Evolutionary conservation across 2,329 filamentous ascomycete genomes (phyloP).

Genomic region (Microsporum canis): DNA sequence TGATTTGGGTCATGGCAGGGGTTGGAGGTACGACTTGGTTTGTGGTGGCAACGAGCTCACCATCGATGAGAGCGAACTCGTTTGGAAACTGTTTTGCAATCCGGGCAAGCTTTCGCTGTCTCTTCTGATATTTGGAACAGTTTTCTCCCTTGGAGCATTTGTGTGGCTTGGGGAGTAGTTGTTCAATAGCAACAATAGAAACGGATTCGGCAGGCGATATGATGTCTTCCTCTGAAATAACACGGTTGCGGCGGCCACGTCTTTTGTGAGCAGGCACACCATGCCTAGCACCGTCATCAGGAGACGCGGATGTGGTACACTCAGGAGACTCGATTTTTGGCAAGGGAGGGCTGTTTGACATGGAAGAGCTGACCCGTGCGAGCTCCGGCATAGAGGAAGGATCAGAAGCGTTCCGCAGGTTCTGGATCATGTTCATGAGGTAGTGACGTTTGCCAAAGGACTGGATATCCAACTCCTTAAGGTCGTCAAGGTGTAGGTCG

Average conservation of each 20-base stretch:
- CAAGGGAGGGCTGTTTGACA: slow-evolving; percentile 7
- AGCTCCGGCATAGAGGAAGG: slow-evolving; percentile 26
- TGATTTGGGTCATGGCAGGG: slow-evolving; percentile 37
- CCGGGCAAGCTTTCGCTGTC: slow-evolving; percentile 63
- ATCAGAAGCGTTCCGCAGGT: slow-evolving; percentile 24
- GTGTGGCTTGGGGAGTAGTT: slow-evolving; percentile 79
- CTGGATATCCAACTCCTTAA: slow-evolving; percentile 52
- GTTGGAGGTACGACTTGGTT: slow-evolving; percentile 51
- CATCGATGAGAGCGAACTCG: slow-evolving; percentile 45
- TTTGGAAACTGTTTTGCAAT: slow-evolving; percentile 67
- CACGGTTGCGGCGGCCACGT: slow-evolving; percentile 16
- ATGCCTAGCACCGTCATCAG: slow-evolving; percentile 6
- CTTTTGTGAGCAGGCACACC: slow-evolving; percentile 14
- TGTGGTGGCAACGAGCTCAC: slow-evolving; percentile 50
- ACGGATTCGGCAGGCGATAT: slow-evolving; percentile 73
- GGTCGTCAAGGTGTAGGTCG: slow-evolving; percentile 78
- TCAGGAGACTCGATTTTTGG: neutral
- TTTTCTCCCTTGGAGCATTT: slow-evolving; percentile 76
- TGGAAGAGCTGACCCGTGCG: slow-evolving; percentile 5
- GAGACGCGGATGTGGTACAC: slow-evolving; percentile 2
- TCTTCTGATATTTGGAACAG: slow-evolving; percentile 68
- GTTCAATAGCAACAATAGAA: slow-evolving; percentile 85
- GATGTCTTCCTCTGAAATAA: slow-evolving; percentile 41
- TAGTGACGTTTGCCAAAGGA: slow-evolving; percentile 54
- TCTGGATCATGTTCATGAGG: slow-evolving; percentile 48